Percentiles rank a stretch among this genome's conserved stretches.
These are phyloP conservation scores for Pseudogymnoascus verrucosus DNA, from an alignment of 2,329 filamentous ascomycete genomes.

Conservation along the genomic window DNA sequence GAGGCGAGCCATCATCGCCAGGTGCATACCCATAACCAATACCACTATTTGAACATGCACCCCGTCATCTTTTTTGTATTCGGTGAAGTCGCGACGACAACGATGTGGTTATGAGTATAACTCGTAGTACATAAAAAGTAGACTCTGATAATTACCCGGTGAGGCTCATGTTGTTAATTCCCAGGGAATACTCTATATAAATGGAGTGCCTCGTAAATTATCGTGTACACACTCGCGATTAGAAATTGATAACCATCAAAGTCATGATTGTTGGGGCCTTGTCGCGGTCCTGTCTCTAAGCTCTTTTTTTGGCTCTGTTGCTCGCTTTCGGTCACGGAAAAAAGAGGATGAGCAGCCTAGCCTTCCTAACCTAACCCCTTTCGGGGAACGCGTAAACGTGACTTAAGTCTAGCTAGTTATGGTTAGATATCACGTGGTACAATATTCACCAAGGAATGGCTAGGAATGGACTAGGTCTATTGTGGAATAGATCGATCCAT, in stretches of 20 bases:
- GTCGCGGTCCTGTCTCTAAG: neutral
- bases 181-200: neutral
- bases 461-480: neutral
- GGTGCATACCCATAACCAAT: neutral
- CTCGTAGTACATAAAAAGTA: neutral
- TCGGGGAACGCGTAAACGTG: neutral
- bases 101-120: neutral
- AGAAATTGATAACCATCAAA: too few relatives aligned
- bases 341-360: neutral
- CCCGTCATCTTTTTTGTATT: neutral
- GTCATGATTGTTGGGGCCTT: neutral
- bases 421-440: neutral
- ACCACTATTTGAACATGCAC: neutral
- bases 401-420: neutral
- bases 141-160: neutral
- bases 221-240: neutral
- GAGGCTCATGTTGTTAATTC: neutral
- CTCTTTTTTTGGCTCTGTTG: neutral
- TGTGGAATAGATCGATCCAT: neutral
- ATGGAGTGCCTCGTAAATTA: neutral
- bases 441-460: neutral
- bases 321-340: neutral
- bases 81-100: neutral
- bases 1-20: conserved; percentile 7
- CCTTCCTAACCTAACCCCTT: neutral